Base-by-base conservation (phyloP, 371 early-diverging fungal genomes). In the Dinochytrium kinnereticum region DNA sequence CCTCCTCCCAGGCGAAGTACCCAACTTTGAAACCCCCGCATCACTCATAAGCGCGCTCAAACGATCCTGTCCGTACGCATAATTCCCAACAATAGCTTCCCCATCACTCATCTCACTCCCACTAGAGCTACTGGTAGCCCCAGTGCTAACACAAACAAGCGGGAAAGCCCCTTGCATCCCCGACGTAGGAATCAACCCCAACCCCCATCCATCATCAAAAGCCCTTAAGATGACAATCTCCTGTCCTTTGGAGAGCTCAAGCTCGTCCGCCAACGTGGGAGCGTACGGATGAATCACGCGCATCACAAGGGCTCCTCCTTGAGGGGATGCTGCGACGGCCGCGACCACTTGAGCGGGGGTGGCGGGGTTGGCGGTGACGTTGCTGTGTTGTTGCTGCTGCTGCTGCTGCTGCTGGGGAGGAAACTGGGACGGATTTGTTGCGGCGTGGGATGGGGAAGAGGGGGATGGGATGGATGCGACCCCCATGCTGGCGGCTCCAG, bases 181-280 rank as follows among this genome's bases (percentile, higher is more conserved):
- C 3, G 77, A 76, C 26, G 51, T 21, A 5, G 77, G 72, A 3
- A 64, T 24, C 17, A 72, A 24, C 2, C 79, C 82, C 1, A 82
- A 61, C 19, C 76, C 80, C 82, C 78, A 79, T 19, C 82, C 84
- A 68, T 83, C 84, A 66, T 83, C 84, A 69, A 80, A 84, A 31
- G 71, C 44, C 19, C 72, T 49, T 19, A 84, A 61, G 61, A 84
- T 69, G 31, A 75, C 55, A 40, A 84, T 71, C 30, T 75, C 75
- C 19, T 38, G 37, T 24, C 82, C 84, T 30, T 71, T 66, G 2
- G 51, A 51, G 13, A 84, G 76, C 21, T 67, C 59, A 7, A 84
- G 75, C 64, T 84, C 84, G 73, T 84, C 84, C 5, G 71, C 49
- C 31, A 82, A 69, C 2, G 78, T 66, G 10, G 81, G 75, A 24